Conservation (phyloP, 2,329 filamentous ascomycete genomes). For the Aspergillus nomiae region DNA sequence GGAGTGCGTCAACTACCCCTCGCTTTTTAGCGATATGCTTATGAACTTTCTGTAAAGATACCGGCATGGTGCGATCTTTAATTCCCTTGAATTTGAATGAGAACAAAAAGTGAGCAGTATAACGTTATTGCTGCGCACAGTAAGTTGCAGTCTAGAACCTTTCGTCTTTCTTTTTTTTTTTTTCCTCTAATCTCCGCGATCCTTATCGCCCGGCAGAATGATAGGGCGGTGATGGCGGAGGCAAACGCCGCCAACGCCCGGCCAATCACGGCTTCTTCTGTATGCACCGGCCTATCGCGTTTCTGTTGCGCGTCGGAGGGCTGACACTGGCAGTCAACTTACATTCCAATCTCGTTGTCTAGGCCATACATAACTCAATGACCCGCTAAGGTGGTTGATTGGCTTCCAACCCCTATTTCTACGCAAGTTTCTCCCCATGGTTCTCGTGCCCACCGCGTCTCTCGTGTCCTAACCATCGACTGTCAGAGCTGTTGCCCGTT, state of each 20-base stretch:
- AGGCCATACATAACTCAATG: slow-evolving; percentile 20
- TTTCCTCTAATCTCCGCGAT: background rate
- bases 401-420: background rate
- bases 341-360: slow-evolving; percentile 36
- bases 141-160: slow-evolving; percentile 3
- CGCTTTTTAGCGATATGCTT: slow-evolving; percentile 92
- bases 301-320: slow-evolving; percentile 32
- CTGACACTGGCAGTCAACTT: slow-evolving; percentile 22
- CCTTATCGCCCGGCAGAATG: slow-evolving; percentile 32
- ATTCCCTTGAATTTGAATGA: background rate
- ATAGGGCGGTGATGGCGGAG: slow-evolving; percentile 29
- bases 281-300: slow-evolving; percentile 27
- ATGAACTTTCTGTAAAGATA: slow-evolving; percentile 76
- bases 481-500: slow-evolving; percentile 20
- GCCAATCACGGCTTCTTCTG: slow-evolving; percentile 22
- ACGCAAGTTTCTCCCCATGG: slow-evolving; percentile 7
- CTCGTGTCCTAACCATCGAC: slow-evolving; percentile 10
- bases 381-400: slow-evolving; percentile 10
- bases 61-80: slow-evolving; percentile 62
- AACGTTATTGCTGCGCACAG: background rate
- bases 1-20: slow-evolving; percentile 71
- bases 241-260: slow-evolving; percentile 9
- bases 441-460: background rate
- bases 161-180: slow-evolving; percentile 22
- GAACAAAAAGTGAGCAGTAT: background rate